phyloP scores from a whole-genome alignment of 1,284 basidiomycete genomes.

The Naganishia liquefaciens region DNA sequence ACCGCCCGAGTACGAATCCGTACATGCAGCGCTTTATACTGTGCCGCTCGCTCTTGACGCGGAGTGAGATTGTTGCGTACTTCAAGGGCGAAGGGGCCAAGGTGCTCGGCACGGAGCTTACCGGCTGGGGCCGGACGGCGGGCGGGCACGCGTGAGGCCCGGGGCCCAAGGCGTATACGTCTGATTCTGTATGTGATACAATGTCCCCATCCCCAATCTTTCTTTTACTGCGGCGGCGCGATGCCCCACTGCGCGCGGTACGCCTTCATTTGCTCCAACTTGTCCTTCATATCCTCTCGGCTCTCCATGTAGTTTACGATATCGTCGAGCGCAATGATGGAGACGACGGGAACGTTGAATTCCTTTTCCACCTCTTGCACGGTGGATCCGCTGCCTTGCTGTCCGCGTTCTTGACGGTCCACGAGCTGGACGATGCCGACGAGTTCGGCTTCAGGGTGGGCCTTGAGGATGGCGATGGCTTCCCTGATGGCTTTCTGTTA shows the following conservation, averaged over 20 bases:
- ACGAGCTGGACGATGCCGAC: constrained; percentile 89
- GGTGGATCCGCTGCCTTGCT: constrained; percentile 61
- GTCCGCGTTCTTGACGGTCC: constrained; percentile 84
- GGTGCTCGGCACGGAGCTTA: constrained; percentile 48
- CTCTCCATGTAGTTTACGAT: constrained; percentile 79
- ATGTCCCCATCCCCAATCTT: no score
- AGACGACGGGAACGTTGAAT: constrained; percentile 68
- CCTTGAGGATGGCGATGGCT: constrained; percentile 70
- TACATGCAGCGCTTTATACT: constrained; percentile 46
- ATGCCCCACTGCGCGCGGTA: constrained; percentile 80
- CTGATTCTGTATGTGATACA: neutral
- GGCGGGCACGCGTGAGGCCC: constrained; percentile 47
- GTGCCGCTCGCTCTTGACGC: constrained; percentile 46
- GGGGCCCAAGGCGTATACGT: neutral
- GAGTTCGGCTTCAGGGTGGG: constrained; percentile 68
- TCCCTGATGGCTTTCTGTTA: constrained; percentile 72
- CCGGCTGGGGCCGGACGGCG: constrained; percentile 50
- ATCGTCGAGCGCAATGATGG: constrained; percentile 78
- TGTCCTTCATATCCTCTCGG: constrained; percentile 63
- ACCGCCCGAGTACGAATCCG: constrained; percentile 32
- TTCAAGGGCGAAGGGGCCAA: constrained; percentile 49
- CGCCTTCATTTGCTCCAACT: constrained; percentile 72
- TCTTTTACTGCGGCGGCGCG: constrained; percentile 8
- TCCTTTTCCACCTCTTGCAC: constrained; percentile 81
- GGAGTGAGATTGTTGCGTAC: constrained; percentile 51